These are phyloP conservation scores for Coemansia sp. DNA, from an alignment of 192 early-diverging fungal species.

Conservation along the genomic window DNA sequence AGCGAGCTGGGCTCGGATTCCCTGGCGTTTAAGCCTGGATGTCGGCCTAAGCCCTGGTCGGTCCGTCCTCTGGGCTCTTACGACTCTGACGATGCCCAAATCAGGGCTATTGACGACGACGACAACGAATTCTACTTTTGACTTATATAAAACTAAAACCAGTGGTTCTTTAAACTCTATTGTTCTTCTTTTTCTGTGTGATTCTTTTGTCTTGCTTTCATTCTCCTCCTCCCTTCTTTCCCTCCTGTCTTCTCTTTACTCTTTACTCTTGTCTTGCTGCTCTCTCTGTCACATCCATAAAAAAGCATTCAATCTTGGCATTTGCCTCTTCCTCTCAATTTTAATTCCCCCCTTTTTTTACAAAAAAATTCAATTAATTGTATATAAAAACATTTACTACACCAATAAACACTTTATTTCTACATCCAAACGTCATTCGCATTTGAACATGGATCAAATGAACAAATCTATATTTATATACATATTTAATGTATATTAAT, in stretches of 20 bases:
- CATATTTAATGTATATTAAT: not conserved
- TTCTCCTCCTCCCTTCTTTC: not conserved
- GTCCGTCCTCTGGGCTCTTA: slow-evolving; percentile 33
- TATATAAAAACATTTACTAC: slow-evolving; percentile 1
- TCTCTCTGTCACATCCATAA: not conserved
- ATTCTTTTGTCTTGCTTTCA: not conserved
- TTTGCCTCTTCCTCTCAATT: too few relatives aligned
- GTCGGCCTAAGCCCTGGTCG: slow-evolving; percentile 43
- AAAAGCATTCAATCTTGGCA: not conserved
- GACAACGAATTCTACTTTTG: slow-evolving; percentile 45
- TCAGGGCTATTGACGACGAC: slow-evolving; percentile 47
- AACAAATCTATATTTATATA: not conserved
- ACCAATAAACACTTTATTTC: not conserved
- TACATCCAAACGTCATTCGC: not conserved
- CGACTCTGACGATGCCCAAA: slow-evolving; percentile 38
- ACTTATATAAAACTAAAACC: too few relatives aligned
- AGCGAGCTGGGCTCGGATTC: not conserved
- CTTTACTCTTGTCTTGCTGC: too few relatives aligned
- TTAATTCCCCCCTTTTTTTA: too few relatives aligned
- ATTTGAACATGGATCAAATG: not conserved
- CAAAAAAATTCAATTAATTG: not conserved
- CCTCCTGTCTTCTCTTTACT: not conserved
- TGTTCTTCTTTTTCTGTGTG: slow-evolving; percentile 1
- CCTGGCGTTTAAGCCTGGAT: slow-evolving; percentile 20
- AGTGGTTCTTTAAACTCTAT: too few relatives aligned